Conservation (phyloP, 495 filamentous ascomycete genomes). For the Xeromyces bisporus region DNA sequence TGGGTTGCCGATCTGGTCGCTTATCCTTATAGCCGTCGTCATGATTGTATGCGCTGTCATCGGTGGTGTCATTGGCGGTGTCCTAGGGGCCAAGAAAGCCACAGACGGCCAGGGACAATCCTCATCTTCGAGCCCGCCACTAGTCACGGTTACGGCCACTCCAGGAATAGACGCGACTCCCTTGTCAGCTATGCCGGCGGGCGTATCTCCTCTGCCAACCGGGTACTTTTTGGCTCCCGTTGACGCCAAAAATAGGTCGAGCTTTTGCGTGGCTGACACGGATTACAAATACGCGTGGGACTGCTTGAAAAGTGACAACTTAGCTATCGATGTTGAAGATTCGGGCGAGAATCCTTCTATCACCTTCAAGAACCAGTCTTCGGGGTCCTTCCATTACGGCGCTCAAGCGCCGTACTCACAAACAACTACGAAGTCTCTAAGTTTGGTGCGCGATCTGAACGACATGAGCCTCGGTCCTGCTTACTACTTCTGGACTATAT, state of each 20-base stretch:
- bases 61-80: slow-evolving; percentile 45
- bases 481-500: slow-evolving; percentile 50
- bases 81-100: slow-evolving; percentile 26
- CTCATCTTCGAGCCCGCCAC: slow-evolving; percentile 14
- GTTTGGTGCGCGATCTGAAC: slow-evolving; percentile 49
- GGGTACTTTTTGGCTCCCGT: slow-evolving; percentile 47
- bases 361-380: slow-evolving; percentile 11
- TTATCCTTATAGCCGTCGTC: slow-evolving; percentile 36
- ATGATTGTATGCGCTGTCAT: slow-evolving; percentile 38
- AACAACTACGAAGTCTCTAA: slow-evolving; percentile 28
- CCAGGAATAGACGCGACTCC: slow-evolving; percentile 48
- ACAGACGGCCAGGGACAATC: slow-evolving; percentile 13
- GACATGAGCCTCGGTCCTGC: slow-evolving; percentile 49
- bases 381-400: slow-evolving; percentile 44
- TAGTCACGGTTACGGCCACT: slow-evolving; percentile 35
- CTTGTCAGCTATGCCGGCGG: slow-evolving; percentile 37
- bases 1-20: slow-evolving; percentile 52
- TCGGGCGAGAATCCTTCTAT: slow-evolving; percentile 11
- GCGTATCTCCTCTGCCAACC: slow-evolving; percentile 41
- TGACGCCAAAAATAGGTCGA: slow-evolving; percentile 37
- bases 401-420: slow-evolving; percentile 49
- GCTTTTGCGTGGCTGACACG: slow-evolving; percentile 46
- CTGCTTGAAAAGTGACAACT: slow-evolving; percentile 31
- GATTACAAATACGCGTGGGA: slow-evolving; percentile 51
- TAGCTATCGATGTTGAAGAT: slow-evolving; percentile 22